A percentile compares a stretch with the other conserved stretches of the same genome.
These are phyloP conservation scores for Sarcodon aspratus DNA, from an alignment of 768 basidiomycete species.

Conservation along the genomic window DNA sequence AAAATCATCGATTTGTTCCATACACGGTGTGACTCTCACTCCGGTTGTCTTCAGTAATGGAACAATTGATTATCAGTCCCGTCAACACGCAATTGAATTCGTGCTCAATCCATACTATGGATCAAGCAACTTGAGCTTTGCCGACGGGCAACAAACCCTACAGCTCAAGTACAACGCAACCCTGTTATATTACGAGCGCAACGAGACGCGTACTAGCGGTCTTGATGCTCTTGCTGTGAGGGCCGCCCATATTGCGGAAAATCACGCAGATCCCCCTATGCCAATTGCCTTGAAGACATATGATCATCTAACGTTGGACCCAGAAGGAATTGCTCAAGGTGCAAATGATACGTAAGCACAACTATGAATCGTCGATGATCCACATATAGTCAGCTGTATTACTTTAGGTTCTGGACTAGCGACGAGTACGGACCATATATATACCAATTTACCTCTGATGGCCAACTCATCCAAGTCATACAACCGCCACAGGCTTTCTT, in stretches of 20 bases:
- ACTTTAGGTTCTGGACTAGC: constrained; percentile 43
- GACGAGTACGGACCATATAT: constrained; percentile 66
- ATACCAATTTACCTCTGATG: constrained; percentile 36
- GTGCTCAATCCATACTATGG: constrained; percentile 44
- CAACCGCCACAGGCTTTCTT: constrained; percentile 47
- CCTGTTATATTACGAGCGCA: constrained; percentile 35
- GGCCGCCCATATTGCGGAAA: constrained; percentile 19
- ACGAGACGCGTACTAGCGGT: constrained; percentile 36
- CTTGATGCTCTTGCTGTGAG: constrained; percentile 42
- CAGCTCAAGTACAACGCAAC: constrained; percentile 38
- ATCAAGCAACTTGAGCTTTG: constrained; percentile 31
- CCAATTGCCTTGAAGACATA: constrained; percentile 36
- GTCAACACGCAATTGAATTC: constrained; percentile 55
- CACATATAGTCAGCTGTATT: background rate
- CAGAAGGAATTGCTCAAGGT: constrained; percentile 47
- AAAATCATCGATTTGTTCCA: background rate
- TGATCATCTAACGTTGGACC: constrained; percentile 40
- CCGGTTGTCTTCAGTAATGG: constrained; percentile 22
- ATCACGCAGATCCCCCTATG: constrained; percentile 30
- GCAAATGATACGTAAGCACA: constrained; percentile 41
- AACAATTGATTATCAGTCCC: constrained; percentile 49
- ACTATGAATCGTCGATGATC: background rate
- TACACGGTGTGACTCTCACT: background rate
- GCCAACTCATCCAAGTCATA: constrained; percentile 42
- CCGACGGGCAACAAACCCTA: constrained; percentile 39